Evolutionary conservation across 1,284 basidiomycete genomes (phyloP).

Genomic region (Apiotrichum sp.): DNA sequence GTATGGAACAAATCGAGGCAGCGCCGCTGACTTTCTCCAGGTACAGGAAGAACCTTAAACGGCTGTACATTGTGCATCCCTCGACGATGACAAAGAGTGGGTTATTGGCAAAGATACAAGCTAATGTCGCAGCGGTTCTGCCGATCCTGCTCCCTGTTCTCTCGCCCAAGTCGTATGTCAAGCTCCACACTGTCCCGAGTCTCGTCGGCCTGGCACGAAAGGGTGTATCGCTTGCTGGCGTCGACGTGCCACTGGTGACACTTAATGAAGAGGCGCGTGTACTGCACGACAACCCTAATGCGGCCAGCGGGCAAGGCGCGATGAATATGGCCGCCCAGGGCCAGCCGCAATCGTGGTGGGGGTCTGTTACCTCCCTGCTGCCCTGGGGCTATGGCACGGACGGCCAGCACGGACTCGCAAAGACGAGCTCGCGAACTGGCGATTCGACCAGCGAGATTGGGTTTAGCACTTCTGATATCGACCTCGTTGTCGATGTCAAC

Average conservation of each 20-base stretch:
- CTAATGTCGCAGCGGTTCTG: constrained; percentile 21
- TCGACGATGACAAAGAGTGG: constrained; percentile 31
- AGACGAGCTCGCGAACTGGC: no score
- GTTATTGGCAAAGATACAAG: neutral
- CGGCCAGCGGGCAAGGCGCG: neutral
- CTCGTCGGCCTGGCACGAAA: constrained; percentile 22
- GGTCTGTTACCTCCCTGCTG: neutral
- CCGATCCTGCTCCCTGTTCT: constrained; percentile 34
- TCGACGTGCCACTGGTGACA: constrained; percentile 24
- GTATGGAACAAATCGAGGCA: constrained; percentile 8
- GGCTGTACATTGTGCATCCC: constrained; percentile 41
- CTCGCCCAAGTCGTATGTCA: constrained; percentile 38
- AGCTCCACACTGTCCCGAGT: constrained; percentile 31
- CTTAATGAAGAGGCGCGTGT: constrained; percentile 29
- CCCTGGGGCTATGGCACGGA: neutral
- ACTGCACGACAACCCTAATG: constrained; percentile 20
- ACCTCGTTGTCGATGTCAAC: constrained; percentile 17
- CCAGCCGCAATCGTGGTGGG: neutral
- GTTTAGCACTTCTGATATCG: constrained; percentile 2
- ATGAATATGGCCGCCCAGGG: neutral
- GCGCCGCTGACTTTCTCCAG: constrained; percentile 13
- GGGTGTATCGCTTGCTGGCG: constrained; percentile 26
- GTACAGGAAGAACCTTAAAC: constrained; percentile 39
- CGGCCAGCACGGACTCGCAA: neutral
- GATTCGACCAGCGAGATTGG: no score